A percentile compares a stretch with the other conserved stretches of the same genome.
phyloP scores from a whole-genome alignment of 2,329 filamentous ascomycete genomes.

The Colletotrichum karsti region DNA sequence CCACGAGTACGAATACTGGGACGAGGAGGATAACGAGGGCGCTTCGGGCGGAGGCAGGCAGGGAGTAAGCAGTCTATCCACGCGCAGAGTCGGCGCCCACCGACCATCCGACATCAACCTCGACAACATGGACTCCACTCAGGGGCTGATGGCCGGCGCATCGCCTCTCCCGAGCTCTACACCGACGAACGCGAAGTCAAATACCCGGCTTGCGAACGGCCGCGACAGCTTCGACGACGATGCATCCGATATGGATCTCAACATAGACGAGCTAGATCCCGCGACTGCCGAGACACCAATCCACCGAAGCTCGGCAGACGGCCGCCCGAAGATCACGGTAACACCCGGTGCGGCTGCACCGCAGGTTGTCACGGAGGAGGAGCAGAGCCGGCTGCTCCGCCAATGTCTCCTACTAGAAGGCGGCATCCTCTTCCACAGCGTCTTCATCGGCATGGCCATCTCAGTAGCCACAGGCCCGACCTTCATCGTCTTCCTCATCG shows the following conservation, averaged over 20 bases:
- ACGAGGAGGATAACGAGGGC: constrained; percentile 50
- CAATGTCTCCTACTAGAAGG: constrained; percentile 85
- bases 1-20: constrained; percentile 58
- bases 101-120: constrained; percentile 60
- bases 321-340: constrained; percentile 31
- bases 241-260: constrained; percentile 66
- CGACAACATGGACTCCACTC: constrained; percentile 58
- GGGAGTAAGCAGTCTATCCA: constrained; percentile 41
- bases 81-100: constrained; percentile 45
- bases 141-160: constrained; percentile 65
- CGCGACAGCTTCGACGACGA: constrained; percentile 41
- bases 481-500: constrained; percentile 82
- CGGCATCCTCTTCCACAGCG: constrained; percentile 84
- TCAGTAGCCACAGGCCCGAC: constrained; percentile 82
- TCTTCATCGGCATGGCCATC: constrained; percentile 89
- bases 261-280: constrained; percentile 68
- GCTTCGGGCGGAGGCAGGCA: constrained; percentile 31
- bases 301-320: constrained; percentile 36
- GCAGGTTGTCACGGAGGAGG: constrained; percentile 51
- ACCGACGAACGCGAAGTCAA: constrained; percentile 41
- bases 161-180: constrained; percentile 67
- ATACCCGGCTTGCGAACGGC: constrained; percentile 15
- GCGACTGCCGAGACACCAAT: constrained; percentile 32
- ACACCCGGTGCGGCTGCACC: constrained; percentile 16
- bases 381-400: constrained; percentile 73